Evolutionary conservation across 2,329 filamentous ascomycete species (phyloP), one percentile per base, ranked within the genome.

Genomic region (Colletotrichum paranaense): DNA sequence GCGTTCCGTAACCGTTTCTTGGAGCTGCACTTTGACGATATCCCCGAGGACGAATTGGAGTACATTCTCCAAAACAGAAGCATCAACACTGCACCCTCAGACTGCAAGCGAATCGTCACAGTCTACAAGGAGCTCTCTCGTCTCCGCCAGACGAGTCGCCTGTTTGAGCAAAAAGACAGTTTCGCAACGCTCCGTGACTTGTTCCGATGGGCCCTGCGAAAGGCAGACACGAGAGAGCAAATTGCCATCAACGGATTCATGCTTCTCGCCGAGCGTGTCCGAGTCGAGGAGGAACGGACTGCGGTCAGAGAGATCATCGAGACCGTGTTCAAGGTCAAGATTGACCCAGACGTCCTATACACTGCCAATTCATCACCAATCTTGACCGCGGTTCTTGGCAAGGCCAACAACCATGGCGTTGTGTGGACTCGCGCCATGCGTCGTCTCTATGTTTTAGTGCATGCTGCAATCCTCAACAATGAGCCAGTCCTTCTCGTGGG

Each of bases 381-480:
- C 75, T 86, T 92, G 70, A 85, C 85, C 70, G 83, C 85, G 16
- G 83, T 88, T 38, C 81, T 85, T 24, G 78, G 81, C 12, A 84
- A 84, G 49, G 77, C 84, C 0, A 91, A 91, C 75, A 80, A 82
- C 2, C 90, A 92, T 72, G 89, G 88, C 1, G 92, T 99, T 59
- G 94, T 99, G 2, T 99, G 97, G 97, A 99, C 97, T 0, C 91
- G 92, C 76, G 95, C 96, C 0, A 99, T 99, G 96, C 92, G 95
- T 19, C 90, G 97, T 64, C 87, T 99, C 0, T 98, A 96, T 79
- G 91, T 97, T 7, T 87, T 99, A 14, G 95, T 99, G n/a, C 91
- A 93, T 5, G 90, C 94, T 77, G 97, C 97, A 1, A 86, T 99
- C 72, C 89, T 90, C 30, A 97, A 98, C 79, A 95, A 97, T 74